These are phyloP conservation scores for Rhododendron griersonianum DNA, from an alignment of 148 eudicot species.

Conservation along the genomic window DNA sequence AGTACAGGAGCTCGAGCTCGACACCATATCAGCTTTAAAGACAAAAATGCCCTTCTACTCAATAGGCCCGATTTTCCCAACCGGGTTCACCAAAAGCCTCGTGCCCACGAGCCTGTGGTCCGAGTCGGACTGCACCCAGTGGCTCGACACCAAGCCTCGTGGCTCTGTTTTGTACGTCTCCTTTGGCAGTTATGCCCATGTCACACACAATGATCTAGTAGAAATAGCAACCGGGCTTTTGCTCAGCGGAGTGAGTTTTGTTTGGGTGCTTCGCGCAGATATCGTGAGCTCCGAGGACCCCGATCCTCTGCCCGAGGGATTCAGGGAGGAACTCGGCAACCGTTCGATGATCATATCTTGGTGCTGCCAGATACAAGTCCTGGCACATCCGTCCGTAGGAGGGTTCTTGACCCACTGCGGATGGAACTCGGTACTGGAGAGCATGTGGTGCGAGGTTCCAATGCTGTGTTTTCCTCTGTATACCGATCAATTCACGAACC, in stretches of 20 bases:
- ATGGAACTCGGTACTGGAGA: conserved; percentile 72
- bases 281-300: conserved; percentile 36
- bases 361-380: conserved; percentile 50
- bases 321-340: conserved; percentile 32
- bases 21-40: conserved; percentile 30
- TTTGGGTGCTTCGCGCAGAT: conserved; percentile 72
- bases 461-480: conserved; percentile 59
- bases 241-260: conserved; percentile 40
- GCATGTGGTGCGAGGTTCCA: conserved; percentile 57
- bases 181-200: conserved; percentile 69
- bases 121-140: conserved; percentile 57
- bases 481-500: conserved; percentile 67
- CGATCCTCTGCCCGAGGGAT: conserved; percentile 42
- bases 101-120: conserved; percentile 64
- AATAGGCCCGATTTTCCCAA: conserved; percentile 38
- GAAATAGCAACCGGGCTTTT: conserved; percentile 60
- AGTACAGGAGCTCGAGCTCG: conserved; percentile 27
- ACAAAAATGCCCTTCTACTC: conserved; percentile 22
- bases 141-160: conserved; percentile 48
- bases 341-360: conserved; percentile 55
- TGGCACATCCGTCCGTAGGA: conserved; percentile 42
- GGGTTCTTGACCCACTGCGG: conserved; percentile 79
- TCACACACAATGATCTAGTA: conserved; percentile 27
- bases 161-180: conserved; percentile 67
- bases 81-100: conserved; percentile 23